Conservation (phyloP, 2,329 filamentous ascomycete genomes). For the Fusarium liriodendri region DNA sequence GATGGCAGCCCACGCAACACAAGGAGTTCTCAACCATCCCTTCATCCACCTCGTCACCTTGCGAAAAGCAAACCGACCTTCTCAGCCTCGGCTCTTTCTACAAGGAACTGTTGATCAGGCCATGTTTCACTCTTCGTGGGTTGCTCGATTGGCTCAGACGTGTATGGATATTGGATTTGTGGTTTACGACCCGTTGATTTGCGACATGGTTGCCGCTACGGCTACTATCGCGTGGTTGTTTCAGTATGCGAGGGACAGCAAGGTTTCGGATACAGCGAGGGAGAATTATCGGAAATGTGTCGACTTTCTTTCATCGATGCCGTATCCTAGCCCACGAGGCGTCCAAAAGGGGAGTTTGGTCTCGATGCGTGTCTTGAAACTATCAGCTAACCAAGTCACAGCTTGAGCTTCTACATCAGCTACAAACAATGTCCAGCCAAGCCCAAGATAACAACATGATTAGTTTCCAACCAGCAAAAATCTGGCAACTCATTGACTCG, state of each 20-base stretch:
- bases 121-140: conserved; percentile 40
- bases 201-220: conserved; percentile 35
- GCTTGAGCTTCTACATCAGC: conserved; percentile 22
- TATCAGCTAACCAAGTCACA: neutral
- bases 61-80: conserved; percentile 14
- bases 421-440: conserved; percentile 35
- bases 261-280: conserved; percentile 25
- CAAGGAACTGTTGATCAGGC: conserved; percentile 40
- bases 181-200: conserved; percentile 33
- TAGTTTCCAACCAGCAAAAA: conserved; percentile 31
- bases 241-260: conserved; percentile 35
- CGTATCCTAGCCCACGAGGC: conserved; percentile 21
- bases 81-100: conserved; percentile 29
- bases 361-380: neutral
- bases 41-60: conserved; percentile 37
- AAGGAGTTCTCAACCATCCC: conserved; percentile 32
- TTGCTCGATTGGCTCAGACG: conserved; percentile 32
- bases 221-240: conserved; percentile 40
- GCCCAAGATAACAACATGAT: conserved; percentile 33
- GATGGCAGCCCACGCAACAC: conserved; percentile 33
- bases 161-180: conserved; percentile 33
- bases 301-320: conserved; percentile 27
- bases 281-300: conserved; percentile 33
- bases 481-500: conserved; percentile 29
- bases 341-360: conserved; percentile 18